Evolutionary conservation across 1,284 basidiomycete species (phyloP).

Genomic region (Tylopilus sp.): DNA sequence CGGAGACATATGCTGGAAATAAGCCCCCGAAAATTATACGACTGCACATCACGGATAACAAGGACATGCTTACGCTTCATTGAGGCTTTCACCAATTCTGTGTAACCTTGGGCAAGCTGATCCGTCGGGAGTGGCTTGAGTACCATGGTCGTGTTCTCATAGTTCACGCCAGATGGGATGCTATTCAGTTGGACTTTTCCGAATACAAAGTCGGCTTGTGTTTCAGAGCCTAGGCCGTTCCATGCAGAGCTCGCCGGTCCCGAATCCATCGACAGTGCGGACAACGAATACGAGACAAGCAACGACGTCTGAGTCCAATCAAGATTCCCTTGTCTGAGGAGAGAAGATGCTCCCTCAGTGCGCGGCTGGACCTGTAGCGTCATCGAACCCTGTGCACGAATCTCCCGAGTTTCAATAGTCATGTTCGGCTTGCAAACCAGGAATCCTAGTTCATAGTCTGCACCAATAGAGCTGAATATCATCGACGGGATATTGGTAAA

Average conservation of each 20-base stretch:
- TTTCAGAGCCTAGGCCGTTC: conserved; percentile 10
- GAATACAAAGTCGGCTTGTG: conserved; percentile 11
- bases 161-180: not conserved
- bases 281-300: conserved; percentile 11
- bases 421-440: conserved; percentile 24
- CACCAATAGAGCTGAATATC: conserved; percentile 2
- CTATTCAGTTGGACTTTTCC: conserved; percentile 5
- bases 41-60: not conserved
- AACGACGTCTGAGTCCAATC: conserved; percentile 18
- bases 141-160: conserved; percentile 5
- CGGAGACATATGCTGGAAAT: conserved; percentile 10
- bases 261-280: conserved; percentile 5
- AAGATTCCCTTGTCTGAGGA: conserved; percentile 8
- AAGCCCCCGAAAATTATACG: not conserved
- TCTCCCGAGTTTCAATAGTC: conserved; percentile 21
- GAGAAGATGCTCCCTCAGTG: not conserved
- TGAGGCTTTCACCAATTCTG: conserved; percentile 9
- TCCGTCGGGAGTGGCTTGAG: conserved; percentile 6
- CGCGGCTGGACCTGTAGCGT: conserved; percentile 8
- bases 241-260: conserved; percentile 6
- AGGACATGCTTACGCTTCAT: conserved; percentile 15
- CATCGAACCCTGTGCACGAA: conserved; percentile 12
- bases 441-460: conserved; percentile 18
- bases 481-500: conserved; percentile 10
- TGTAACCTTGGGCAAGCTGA: conserved; percentile 9